These are phyloP conservation scores for Aegilops longissima DNA, from an alignment of 176 grass and related monocot genomes.

Conservation along the genomic window DNA sequence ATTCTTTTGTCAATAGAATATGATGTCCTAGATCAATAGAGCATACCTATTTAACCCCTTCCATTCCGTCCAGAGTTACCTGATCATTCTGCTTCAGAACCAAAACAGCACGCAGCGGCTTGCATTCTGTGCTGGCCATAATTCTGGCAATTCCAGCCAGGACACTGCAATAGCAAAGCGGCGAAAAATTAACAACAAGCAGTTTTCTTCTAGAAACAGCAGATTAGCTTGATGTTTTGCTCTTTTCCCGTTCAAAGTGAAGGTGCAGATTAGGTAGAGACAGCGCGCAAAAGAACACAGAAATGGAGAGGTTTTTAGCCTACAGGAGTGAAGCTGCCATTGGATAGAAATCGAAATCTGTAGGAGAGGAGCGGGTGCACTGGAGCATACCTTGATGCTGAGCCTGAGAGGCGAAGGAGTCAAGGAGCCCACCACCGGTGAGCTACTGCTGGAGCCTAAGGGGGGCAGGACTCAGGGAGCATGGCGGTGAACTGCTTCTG, in stretches of 20 bases:
- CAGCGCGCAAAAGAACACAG: not conserved
- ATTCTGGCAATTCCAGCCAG: not conserved
- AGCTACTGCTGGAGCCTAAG: not conserved
- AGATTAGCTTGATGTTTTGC: not conserved
- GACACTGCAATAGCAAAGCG: not conserved
- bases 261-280: not conserved
- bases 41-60: not conserved
- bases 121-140: not conserved
- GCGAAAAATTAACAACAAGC: not conserved
- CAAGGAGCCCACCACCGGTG: not conserved
- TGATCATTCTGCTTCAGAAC: not conserved
- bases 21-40: not conserved
- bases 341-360: not conserved
- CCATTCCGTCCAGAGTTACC: not conserved
- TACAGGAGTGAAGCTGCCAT: not conserved
- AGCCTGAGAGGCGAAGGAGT: not conserved
- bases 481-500: not conserved
- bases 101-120: not conserved
- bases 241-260: not conserved
- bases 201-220: not conserved
- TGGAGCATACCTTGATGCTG: not conserved
- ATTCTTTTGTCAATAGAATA: not conserved
- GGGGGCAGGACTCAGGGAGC: not conserved
- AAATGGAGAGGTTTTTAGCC: not conserved
- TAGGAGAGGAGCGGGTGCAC: not conserved